Base-by-base conservation (phyloP, 169 alveolate species). In the Plasmodium gallinaceum region DNA sequence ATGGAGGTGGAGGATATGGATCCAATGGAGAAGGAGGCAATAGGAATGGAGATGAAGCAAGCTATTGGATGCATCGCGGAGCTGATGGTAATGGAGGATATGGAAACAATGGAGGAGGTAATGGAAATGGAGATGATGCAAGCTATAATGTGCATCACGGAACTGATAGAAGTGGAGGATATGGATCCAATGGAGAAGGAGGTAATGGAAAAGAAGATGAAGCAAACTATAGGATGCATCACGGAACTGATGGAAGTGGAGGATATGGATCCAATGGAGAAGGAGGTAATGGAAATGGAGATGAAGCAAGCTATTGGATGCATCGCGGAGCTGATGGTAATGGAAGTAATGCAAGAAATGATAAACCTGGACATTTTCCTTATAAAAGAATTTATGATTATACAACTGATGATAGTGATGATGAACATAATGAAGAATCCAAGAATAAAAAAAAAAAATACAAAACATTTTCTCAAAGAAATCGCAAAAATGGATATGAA, bases 1-100 rank as follows among this genome's bases (percentile, higher is more conserved):
- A 42, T 37, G 88, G 83, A 7, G 42, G 6, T 60, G 74, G 57
- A 37, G 0, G 10, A 61, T 7, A 61, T 61, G 70, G 70, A 61
- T 6, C 45, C 9, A 48, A 0, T 71, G 48, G 26, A 24, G 43
- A 7, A 2, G 1, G 22, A 18, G 43, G n/a, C 54, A 18, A 20
- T 52, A 39, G 52, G n/a, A 62, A 45, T 12, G 60, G 16, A 20
- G 24, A 73, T 14, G 42, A 57, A n/a, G 72, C 71, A n/a, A n/a
- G n/a, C n/a, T n/a, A n/a, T n/a, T n/a, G n/a, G n/a, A n/a, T 52
- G n/a, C 87, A 52, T 52, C 48, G 8, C 18, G 80, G 80, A 9
- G 37, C 32, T 18, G n/a, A 42, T 37, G 88, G 83, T 7, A 2
- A 0, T 62, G 74, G 39, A 39, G 0, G n/a, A 62, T 10, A 62